Base-by-base conservation (phyloP, 2,329 filamentous ascomycete species). In the Volutella citrinella region DNA sequence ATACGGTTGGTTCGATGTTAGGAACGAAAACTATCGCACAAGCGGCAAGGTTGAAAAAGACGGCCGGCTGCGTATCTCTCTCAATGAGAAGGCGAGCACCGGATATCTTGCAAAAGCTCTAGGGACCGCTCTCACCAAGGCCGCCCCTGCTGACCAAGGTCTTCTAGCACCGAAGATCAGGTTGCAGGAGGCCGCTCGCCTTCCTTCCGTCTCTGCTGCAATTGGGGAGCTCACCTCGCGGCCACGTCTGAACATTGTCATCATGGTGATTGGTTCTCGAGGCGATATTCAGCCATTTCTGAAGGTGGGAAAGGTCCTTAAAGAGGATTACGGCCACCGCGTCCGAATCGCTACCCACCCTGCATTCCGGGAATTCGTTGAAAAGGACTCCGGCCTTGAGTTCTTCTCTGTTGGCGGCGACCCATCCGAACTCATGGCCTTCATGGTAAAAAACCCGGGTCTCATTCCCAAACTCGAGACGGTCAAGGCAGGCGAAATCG, bases 371-470 rank as follows among this genome's bases (percentile, higher is more conserved):
- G 76, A 87, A 1, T 88, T 90, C 48, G 77, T 91, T 2, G 74
- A 87, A 49, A 72, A 82, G 30, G 82, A 88, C 42, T 80, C 71
- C 0, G 82, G 80, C 0, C 69, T 91, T 1, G 86, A 91, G 48
- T 91, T 91, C 63, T 91, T 90, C 60, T 82, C 78, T 3, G 77
- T 90, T 3, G 86, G 86, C 3, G 87, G 87, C 3, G 81, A 91
- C 48, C 87, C 87, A 3, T 78, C 82, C 0, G 84, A 90, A 58
- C 67, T 93, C 3, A 91, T 91, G 87, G 82, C 84, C 0, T 91
- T 89, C 57, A 91, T 93, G 87, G 84, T 90, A 20, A 88, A 88
- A 63, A 89, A 91, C 50, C 84, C 78, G 0, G 84, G 85, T 5
- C 70, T 91, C 58, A 84, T 93, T 3, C 86, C 87, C 0, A 83